Evolutionary conservation across 371 early-diverging fungal species (phyloP).

Genomic region (Sanchytrium tribonematis): DNA sequence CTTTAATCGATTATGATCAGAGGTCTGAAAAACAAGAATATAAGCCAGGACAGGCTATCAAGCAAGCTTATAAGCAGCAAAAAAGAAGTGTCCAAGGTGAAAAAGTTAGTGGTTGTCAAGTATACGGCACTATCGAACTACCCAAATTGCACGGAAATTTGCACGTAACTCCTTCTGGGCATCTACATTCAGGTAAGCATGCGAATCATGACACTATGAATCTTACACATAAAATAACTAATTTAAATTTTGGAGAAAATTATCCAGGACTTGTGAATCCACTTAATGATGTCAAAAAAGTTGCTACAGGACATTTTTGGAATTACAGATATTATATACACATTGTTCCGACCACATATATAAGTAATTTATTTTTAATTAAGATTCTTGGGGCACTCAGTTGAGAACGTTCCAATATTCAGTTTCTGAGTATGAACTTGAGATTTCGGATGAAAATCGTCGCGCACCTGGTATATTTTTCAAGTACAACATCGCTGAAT

Average conservation of each 20-base stretch:
- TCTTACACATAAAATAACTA: constrained; percentile 70
- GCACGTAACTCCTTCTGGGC: neutral
- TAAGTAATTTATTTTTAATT: constrained; percentile 11
- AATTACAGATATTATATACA: neutral
- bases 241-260: constrained; percentile 52
- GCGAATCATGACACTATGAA: constrained; percentile 23
- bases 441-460: constrained; percentile 13
- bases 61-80: too few species aligned
- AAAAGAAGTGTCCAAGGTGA: neutral
- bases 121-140: neutral
- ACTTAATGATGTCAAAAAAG: constrained; percentile 42
- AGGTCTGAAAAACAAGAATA: neutral
- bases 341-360: constrained; percentile 47
- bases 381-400: constrained; percentile 6
- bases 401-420: constrained; percentile 69
- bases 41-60: neutral
- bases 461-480: constrained; percentile 45
- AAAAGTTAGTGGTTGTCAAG: neutral
- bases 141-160: neutral
- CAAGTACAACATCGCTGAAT: constrained; percentile 42
- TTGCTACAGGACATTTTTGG: constrained; percentile 23
- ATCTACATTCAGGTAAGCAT: neutral
- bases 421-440: constrained; percentile 39
- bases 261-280: constrained; percentile 63
- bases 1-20: neutral